These are phyloP conservation scores for Sclerotinia trifoliorum DNA, from an alignment of 2,329 filamentous ascomycete species.

Conservation along the genomic window DNA sequence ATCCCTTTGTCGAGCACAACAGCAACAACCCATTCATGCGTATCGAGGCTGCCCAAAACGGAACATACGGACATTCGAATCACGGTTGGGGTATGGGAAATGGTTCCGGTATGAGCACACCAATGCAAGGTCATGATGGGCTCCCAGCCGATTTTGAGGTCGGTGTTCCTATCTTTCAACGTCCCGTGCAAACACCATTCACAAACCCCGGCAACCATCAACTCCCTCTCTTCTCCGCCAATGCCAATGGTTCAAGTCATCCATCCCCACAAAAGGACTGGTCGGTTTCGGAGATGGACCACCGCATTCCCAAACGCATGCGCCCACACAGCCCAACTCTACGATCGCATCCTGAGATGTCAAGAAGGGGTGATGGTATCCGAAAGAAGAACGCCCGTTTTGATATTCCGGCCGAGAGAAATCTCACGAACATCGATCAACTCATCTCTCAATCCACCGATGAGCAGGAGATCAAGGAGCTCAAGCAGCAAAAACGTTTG, in stretches of 20 bases:
- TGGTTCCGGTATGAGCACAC: conserved; percentile 69
- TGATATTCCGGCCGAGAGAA: conserved; percentile 92
- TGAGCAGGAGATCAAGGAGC: conserved; percentile 92
- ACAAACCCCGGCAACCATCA: conserved; percentile 51
- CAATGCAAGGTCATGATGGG: conserved; percentile 68
- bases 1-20: conserved; percentile 56
- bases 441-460: conserved; percentile 85
- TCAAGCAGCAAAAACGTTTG: conserved; percentile 96
- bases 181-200: conserved; percentile 56
- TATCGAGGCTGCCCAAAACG: conserved; percentile 51
- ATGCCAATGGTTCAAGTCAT: conserved; percentile 51
- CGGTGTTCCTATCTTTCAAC: conserved; percentile 50
- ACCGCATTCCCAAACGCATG: conserved; percentile 59
- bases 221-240: conserved; percentile 54
- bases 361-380: conserved; percentile 55
- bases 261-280: conserved; percentile 61
- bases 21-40: conserved; percentile 68
- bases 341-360: conserved; percentile 73
- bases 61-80: conserved; percentile 37
- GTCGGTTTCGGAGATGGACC: conserved; percentile 50
- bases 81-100: conserved; percentile 42
- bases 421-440: conserved; percentile 90
- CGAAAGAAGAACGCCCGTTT: conserved; percentile 99
- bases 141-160: conserved; percentile 56
- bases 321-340: conserved; percentile 64